A percentile compares a stretch with the other conserved stretches of the same genome.
Conservation (phyloP, 1,139 yeast species). For the Lodderomyces parapsilosis region DNA sequence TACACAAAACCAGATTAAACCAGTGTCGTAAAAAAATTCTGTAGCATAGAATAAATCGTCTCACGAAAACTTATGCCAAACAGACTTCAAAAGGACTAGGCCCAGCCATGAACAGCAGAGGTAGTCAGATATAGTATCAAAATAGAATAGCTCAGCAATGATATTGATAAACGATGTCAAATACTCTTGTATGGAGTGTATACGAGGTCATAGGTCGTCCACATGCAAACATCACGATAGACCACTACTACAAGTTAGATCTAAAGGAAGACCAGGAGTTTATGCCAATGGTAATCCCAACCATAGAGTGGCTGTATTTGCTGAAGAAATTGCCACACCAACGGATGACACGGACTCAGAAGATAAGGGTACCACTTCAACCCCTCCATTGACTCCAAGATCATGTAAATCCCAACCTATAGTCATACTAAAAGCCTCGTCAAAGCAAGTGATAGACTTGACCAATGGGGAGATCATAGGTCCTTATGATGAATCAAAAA, state of each 20-base stretch:
- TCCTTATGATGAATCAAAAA: slow-evolving; percentile 29
- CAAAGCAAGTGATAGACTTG: slow-evolving; percentile 51
- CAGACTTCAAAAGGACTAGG: background rate
- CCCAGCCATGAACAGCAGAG: background rate
- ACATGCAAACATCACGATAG: slow-evolving; percentile 80
- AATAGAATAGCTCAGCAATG: slow-evolving; percentile 33
- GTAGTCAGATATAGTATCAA: background rate
- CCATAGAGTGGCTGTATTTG: slow-evolving; percentile 59
- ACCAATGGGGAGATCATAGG: slow-evolving; percentile 45
- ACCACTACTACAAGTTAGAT: slow-evolving; percentile 81
- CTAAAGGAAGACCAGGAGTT: slow-evolving; percentile 77
- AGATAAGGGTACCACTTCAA: background rate
- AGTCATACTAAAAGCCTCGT: slow-evolving; percentile 45
- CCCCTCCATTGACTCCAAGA: background rate
- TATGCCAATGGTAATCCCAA: slow-evolving; percentile 47
- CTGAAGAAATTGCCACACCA: slow-evolving; percentile 38
- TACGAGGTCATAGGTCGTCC: slow-evolving; percentile 89
- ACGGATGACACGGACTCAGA: slow-evolving; percentile 7
- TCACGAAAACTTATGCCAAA: no score
- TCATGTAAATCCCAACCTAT: slow-evolving; percentile 29
- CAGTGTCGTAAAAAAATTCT: no score
- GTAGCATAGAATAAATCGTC: no score
- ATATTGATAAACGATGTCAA: slow-evolving; percentile 81
- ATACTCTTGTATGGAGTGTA: slow-evolving; percentile 88
- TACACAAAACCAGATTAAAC: no score